These are phyloP conservation scores for Irpex sp. DNA, from an alignment of 1,284 basidiomycete genomes.

Conservation along the genomic window DNA sequence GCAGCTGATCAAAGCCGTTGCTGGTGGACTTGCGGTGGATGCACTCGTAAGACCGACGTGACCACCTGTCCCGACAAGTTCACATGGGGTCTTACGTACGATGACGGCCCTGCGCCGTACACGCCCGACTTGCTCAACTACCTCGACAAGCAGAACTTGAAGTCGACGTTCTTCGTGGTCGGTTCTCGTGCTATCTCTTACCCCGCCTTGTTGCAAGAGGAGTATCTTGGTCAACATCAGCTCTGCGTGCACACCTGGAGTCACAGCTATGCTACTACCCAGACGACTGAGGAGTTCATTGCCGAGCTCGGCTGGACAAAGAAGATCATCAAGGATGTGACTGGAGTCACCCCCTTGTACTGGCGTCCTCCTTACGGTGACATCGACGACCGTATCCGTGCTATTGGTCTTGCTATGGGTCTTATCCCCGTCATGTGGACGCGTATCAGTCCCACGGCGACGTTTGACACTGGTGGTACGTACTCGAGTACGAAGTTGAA, in stretches of 20 bases:
- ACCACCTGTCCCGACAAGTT: slow-evolving; percentile 67
- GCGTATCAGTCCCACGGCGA: slow-evolving; percentile 48
- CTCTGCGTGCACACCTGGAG: slow-evolving; percentile 71
- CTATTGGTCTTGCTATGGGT: slow-evolving; percentile 69
- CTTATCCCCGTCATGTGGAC: slow-evolving; percentile 69
- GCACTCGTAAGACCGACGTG: slow-evolving; percentile 66
- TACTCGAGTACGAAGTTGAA: slow-evolving; percentile 5
- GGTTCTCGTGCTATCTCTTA: slow-evolving; percentile 72
- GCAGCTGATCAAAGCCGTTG: slow-evolving; percentile 53
- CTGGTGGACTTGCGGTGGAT: slow-evolving; percentile 89
- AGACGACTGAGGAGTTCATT: slow-evolving; percentile 81
- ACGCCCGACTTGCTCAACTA: slow-evolving; percentile 74
- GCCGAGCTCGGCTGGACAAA: slow-evolving; percentile 87
- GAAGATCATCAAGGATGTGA: slow-evolving; percentile 77
- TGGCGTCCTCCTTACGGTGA: slow-evolving; percentile 70
- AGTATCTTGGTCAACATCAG: slow-evolving; percentile 73
- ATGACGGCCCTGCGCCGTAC: slow-evolving; percentile 79
- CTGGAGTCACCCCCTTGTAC: slow-evolving; percentile 66
- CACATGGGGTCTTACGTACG: slow-evolving; percentile 72
- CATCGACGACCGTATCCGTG: slow-evolving; percentile 79
- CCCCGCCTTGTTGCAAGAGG: slow-evolving; percentile 60
- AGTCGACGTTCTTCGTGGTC: slow-evolving; percentile 85
- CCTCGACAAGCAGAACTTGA: slow-evolving; percentile 64
- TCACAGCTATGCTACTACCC: slow-evolving; percentile 66
- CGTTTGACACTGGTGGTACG: slow-evolving; percentile 64